Conservation (phyloP, 495 filamentous ascomycete species). For the Penicillium coprophilum region DNA sequence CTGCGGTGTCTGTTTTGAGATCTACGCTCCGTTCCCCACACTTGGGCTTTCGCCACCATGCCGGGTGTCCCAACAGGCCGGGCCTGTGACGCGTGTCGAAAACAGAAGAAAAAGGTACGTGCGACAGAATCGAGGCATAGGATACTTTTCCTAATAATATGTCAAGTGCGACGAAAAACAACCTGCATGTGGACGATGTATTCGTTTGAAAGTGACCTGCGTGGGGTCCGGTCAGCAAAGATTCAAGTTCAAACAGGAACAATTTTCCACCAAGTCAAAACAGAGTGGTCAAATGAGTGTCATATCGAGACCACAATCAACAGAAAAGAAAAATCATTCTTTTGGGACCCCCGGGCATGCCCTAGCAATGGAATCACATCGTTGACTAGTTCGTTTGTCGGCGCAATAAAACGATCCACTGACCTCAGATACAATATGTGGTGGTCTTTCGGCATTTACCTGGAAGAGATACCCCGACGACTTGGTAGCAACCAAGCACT, state of each 20-base stretch:
- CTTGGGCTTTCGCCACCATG: constrained; percentile 30
- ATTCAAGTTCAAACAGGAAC: constrained; percentile 49
- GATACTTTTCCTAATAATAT: not conserved
- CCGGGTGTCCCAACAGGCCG: constrained; percentile 50
- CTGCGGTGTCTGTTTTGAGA: constrained; percentile 5
- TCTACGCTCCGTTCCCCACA: constrained; percentile 3
- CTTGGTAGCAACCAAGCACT: constrained; percentile 45
- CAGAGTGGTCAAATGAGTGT: not conserved
- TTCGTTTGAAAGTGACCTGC: constrained; percentile 45
- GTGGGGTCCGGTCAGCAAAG: constrained; percentile 47
- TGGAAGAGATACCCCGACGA: constrained; percentile 38
- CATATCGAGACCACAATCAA: not conserved
- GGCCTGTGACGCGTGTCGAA: constrained; percentile 51
- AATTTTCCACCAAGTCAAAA: constrained; percentile 3
- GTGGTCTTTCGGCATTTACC: constrained; percentile 42
- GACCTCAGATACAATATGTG: constrained; percentile 46
- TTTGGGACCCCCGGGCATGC: constrained; percentile 1
- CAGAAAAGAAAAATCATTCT: not conserved
- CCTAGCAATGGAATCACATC: constrained; percentile 24
- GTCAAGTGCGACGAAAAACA: constrained; percentile 43
- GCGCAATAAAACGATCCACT: constrained; percentile 29
- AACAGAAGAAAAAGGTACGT: constrained; percentile 54
- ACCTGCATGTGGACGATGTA: constrained; percentile 47
- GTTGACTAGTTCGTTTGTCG: constrained; percentile 30
- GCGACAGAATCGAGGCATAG: not conserved